A percentile compares a stretch with the other conserved stretches of the same genome.
Conservation (phyloP, 2,329 filamentous ascomycete genomes). For the Fusarium sp. region DNA sequence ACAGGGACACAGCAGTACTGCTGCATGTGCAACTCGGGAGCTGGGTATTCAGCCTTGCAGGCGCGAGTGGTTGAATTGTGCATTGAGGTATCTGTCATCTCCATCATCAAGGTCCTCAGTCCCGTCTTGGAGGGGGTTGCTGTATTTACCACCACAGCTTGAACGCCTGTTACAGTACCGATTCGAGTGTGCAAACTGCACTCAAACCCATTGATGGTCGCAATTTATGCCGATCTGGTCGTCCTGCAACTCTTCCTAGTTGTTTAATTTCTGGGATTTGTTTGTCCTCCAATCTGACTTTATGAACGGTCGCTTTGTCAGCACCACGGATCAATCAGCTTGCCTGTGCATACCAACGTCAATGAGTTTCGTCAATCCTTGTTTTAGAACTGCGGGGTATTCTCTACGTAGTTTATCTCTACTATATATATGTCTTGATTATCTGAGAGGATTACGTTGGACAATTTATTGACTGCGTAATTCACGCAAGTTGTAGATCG, state of each 20-base stretch:
- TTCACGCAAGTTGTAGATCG: slow-evolving; percentile 5
- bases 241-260: background rate
- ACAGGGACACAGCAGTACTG: slow-evolving; percentile 18
- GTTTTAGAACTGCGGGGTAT: slow-evolving; percentile 23
- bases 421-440: slow-evolving; percentile 27
- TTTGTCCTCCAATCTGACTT: slow-evolving; percentile 15
- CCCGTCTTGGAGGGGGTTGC: no score
- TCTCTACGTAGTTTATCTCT: slow-evolving; percentile 4
- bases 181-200: no score
- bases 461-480: slow-evolving; percentile 12
- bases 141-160: background rate
- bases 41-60: background rate
- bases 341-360: slow-evolving; percentile 15
- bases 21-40: background rate
- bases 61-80: background rate
- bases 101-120: background rate
- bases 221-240: slow-evolving; percentile 7
- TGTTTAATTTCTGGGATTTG: background rate
- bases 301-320: slow-evolving; percentile 29
- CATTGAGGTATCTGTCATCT: background rate
- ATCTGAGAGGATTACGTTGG: slow-evolving; percentile 10
- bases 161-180: background rate
- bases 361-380: slow-evolving; percentile 13
- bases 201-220: background rate
- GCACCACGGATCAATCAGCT: slow-evolving; percentile 23